These are phyloP conservation scores for Alternaria panax DNA, from an alignment of 2,329 filamentous ascomycete genomes.

Conservation along the genomic window DNA sequence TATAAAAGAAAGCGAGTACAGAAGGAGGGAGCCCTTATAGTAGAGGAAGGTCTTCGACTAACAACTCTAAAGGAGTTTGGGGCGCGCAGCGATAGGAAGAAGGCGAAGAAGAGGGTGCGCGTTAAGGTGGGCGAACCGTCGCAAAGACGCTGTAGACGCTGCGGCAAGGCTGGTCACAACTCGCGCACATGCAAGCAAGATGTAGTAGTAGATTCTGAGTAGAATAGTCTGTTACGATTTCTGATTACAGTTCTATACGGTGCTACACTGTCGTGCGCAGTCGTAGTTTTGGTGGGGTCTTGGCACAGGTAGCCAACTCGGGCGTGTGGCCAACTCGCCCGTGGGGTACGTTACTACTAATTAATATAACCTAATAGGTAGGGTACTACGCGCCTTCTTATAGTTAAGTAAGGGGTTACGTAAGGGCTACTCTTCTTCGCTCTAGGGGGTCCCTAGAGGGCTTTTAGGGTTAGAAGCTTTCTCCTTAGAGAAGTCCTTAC, in stretches of 20 bases:
- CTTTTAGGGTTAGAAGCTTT: too few species aligned
- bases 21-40: not conserved
- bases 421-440: too few species aligned
- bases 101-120: not conserved
- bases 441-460: too few species aligned
- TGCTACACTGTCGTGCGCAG: not conserved
- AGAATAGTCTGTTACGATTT: not conserved
- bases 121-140: not conserved
- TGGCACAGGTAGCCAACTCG: not conserved
- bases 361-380: too few species aligned
- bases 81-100: constrained; percentile 17
- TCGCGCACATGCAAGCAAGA: not conserved
- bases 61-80: constrained; percentile 17
- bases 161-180: not conserved
- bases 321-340: too few species aligned
- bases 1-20: constrained; percentile 11
- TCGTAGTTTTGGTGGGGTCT: not conserved
- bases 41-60: constrained; percentile 4
- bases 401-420: too few species aligned
- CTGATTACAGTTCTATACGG: not conserved
- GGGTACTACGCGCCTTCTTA: too few species aligned
- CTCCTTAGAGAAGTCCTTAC: too few species aligned
- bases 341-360: too few species aligned
- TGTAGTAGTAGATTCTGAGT: not conserved
- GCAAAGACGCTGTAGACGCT: not conserved